A percentile compares a stretch with the other conserved stretches of the same genome.
Conservation (phyloP, 2,329 filamentous ascomycete species). For the Colletotrichum magnum region DNA sequence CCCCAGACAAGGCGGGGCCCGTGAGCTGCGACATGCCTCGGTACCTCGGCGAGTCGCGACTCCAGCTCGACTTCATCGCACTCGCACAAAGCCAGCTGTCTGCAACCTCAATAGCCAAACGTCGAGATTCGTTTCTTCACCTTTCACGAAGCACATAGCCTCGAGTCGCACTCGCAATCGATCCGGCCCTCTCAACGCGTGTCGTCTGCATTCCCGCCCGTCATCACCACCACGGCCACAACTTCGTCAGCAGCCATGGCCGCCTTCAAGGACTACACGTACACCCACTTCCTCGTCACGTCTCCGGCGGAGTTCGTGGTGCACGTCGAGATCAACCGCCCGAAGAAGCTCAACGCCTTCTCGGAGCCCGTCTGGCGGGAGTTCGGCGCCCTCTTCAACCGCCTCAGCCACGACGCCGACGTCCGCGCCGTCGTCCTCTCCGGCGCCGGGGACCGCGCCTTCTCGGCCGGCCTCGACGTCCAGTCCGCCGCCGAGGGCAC, state of each 20-base stretch:
- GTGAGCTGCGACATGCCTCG: slow-evolving; percentile 36
- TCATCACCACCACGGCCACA: background rate
- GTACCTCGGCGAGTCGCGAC: slow-evolving; percentile 30
- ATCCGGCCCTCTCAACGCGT: too few relatives aligned
- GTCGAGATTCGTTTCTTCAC: background rate
- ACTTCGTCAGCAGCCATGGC: slow-evolving; percentile 24
- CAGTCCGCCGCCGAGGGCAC: slow-evolving; percentile 71
- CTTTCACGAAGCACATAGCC: background rate
- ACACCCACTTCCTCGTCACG: slow-evolving; percentile 81
- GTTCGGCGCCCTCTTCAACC: slow-evolving; percentile 78
- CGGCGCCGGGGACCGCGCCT: slow-evolving; percentile 85
- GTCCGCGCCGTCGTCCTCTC: slow-evolving; percentile 85
- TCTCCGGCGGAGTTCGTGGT: slow-evolving; percentile 81
- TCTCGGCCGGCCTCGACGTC: slow-evolving; percentile 89
- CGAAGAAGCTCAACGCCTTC: slow-evolving; percentile 91
- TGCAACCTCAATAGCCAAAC: background rate
- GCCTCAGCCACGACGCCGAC: slow-evolving; percentile 78
- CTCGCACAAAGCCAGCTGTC: slow-evolving; percentile 31
- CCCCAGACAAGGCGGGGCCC: slow-evolving; percentile 36
- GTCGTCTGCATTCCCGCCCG: too few relatives aligned
- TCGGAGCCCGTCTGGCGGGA: slow-evolving; percentile 89
- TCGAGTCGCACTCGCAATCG: background rate
- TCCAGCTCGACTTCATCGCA: slow-evolving; percentile 23
- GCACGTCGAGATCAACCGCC: slow-evolving; percentile 93
- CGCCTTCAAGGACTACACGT: slow-evolving; percentile 55